Conservation (phyloP, 1,284 basidiomycete species). For the Inonotus obliquus region DNA sequence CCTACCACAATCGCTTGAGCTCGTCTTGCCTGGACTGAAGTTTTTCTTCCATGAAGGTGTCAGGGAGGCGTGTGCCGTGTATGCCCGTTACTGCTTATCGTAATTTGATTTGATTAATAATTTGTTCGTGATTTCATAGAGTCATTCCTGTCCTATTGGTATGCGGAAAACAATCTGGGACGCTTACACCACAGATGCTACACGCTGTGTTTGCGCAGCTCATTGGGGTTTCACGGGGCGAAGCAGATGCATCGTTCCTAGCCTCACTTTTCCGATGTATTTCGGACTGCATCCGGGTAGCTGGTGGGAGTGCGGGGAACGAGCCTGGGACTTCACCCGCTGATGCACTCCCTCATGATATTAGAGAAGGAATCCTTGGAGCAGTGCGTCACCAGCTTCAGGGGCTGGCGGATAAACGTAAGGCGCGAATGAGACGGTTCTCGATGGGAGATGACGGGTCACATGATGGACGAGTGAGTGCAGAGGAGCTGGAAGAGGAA, state of each 20-base stretch:
- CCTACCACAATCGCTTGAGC: conserved; percentile 62
- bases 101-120: background rate
- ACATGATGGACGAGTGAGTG: conserved; percentile 23
- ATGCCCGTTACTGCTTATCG: conserved; percentile 25
- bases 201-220: conserved; percentile 64
- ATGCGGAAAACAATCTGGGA: conserved; percentile 68
- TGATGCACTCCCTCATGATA: conserved; percentile 44
- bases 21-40: conserved; percentile 63
- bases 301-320: conserved; percentile 39
- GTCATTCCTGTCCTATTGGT: conserved; percentile 68
- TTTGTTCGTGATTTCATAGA: conserved; percentile 34
- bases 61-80: conserved; percentile 73
- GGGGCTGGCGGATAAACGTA: conserved; percentile 58
- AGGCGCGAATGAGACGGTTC: conserved; percentile 36
- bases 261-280: conserved; percentile 75
- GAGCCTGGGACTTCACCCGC: conserved; percentile 9
- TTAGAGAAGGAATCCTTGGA: conserved; percentile 51
- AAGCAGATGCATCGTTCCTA: conserved; percentile 70
- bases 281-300: conserved; percentile 58
- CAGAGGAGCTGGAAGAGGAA: conserved; percentile 43
- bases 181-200: conserved; percentile 67
- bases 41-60: conserved; percentile 84
- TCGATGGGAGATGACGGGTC: conserved; percentile 21
- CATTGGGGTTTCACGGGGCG: conserved; percentile 58
- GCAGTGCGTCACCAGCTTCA: conserved; percentile 68